Evolutionary conservation across 176 grass and related monocot species (phyloP).

Genomic region (Cocos nucifera): DNA sequence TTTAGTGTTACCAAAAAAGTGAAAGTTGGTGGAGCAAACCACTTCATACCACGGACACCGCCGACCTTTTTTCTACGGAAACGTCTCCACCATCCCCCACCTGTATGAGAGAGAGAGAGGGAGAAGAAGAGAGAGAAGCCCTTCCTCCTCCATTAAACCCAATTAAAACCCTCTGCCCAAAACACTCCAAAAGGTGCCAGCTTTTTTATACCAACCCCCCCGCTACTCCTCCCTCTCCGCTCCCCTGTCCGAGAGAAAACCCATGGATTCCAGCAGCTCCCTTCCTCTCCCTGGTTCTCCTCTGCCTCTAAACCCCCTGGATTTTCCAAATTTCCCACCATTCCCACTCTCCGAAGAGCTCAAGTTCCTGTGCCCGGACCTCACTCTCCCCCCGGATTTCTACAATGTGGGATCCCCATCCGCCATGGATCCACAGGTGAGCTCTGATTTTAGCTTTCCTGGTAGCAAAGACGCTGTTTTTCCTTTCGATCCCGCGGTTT

Average conservation of each 20-base stretch:
- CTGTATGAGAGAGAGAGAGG: no score
- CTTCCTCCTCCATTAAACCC: no score
- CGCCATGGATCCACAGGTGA: constrained; percentile 1
- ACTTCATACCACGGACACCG: no score
- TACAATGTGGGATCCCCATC: constrained; percentile 1
- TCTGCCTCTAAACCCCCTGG: not conserved
- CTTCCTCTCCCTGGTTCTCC: not conserved
- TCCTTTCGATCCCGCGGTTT: not conserved
- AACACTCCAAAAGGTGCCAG: no score
- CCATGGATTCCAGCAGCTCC: not conserved
- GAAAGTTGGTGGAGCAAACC: no score
- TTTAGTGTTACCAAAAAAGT: no score
- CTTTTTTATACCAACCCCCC: not conserved
- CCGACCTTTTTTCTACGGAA: no score
- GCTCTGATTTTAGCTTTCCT: not conserved
- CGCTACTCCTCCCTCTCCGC: not conserved
- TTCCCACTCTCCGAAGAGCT: not conserved
- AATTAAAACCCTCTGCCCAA: no score
- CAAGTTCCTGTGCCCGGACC: not conserved
- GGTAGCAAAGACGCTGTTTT: not conserved
- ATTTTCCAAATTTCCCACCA: not conserved
- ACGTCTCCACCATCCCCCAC: no score
- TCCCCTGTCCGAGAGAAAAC: not conserved
- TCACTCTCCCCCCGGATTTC: not conserved
- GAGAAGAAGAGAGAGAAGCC: no score